Evolutionary conservation across 2,329 filamentous ascomycete species (phyloP), one percentile per base, ranked within the genome.

Genomic region (Geosmithia putterillii): DNA sequence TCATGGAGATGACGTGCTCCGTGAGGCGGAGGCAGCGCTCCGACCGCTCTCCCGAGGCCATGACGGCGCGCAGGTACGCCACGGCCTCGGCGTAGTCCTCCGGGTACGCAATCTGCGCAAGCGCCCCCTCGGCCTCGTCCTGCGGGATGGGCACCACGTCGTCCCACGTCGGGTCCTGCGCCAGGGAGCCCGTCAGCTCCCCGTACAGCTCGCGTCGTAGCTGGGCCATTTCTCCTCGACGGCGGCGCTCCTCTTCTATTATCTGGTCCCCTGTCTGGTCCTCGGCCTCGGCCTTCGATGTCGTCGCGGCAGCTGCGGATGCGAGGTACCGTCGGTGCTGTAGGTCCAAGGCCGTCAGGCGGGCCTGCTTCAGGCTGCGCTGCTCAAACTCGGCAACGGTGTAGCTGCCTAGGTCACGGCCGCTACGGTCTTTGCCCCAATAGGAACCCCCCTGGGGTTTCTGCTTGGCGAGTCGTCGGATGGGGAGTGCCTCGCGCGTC

Each of bases 51-150:
- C 94, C 83, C 40, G 70, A 71, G 14, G 86, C 84, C 90, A 98
- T 98, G 52, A 95, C 76, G 47, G 92, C 89, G 47, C 92, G 84
- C 43, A 98, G 77, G 64, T 96, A 98, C 38, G 85, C 81, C 66
- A 94, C 92, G 40, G 86, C 73, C 67, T 95, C 89, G 48, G 82
- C 78, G 61, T 98, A 98, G 50, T 92, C 83, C 25, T 86, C 80
- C 2, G 83, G 78, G 63, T 98, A 98, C 45, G 89, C 82, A 61
- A 98, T 98, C 46, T 82, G 79, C n/a, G 90, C 90, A 46, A 98
- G 76, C 22, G 90, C 87, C 52, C 82, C 73, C 52, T 80, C 83
- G 46, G 87, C 85, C 64, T 95, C 89, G 56, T 87, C 75, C 54
- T 92, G 81, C 4, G 85, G 80, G 44, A 96, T 83, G 18, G 89